These are phyloP conservation scores for Eimeria necatrix DNA, from an alignment of 169 alveolate species.

Conservation along the genomic window DNA sequence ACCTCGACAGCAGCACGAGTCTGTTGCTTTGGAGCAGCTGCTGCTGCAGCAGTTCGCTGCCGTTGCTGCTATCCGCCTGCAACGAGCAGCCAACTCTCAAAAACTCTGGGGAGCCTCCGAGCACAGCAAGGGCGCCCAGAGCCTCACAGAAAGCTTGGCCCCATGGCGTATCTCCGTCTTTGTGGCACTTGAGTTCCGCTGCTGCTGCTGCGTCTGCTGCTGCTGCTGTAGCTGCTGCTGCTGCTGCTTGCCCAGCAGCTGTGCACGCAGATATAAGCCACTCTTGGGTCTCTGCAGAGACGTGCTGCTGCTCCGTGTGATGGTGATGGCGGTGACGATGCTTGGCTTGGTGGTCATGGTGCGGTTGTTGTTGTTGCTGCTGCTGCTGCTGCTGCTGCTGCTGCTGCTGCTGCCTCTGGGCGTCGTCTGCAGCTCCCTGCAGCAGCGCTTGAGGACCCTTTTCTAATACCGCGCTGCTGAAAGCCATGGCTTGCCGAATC, in stretches of 20 bases:
- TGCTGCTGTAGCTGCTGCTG: constrained; percentile 20
- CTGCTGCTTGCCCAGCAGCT: constrained; percentile 3
- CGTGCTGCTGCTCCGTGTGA: neutral
- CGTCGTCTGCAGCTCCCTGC: constrained; percentile 56
- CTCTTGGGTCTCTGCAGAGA: neutral
- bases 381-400: constrained; percentile 18
- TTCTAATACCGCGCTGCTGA: constrained; percentile 27
- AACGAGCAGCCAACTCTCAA: constrained; percentile 71
- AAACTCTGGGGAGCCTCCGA: constrained; percentile 75
- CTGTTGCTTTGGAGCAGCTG: constrained; percentile 42
- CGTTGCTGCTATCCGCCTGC: constrained; percentile 15
- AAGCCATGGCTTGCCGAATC: neutral
- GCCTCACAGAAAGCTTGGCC: constrained; percentile 55
- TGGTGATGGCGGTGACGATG: constrained; percentile 2
- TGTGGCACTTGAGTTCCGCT: neutral
- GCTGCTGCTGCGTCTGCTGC: constrained; percentile 20
- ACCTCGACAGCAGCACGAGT: constrained; percentile 21
- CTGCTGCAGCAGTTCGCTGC: constrained; percentile 45
- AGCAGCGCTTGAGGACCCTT: constrained; percentile 33
- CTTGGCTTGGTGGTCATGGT: neutral
- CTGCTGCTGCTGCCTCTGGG: constrained; percentile 15
- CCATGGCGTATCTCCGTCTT: constrained; percentile 17
- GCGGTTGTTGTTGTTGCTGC: neutral
- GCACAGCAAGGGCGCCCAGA: constrained; percentile 77
- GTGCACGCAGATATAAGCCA: constrained; percentile 31